Evolutionary conservation across 495 filamentous ascomycete genomes (phyloP).

Genomic region (Hypoxylon lenormandii): DNA sequence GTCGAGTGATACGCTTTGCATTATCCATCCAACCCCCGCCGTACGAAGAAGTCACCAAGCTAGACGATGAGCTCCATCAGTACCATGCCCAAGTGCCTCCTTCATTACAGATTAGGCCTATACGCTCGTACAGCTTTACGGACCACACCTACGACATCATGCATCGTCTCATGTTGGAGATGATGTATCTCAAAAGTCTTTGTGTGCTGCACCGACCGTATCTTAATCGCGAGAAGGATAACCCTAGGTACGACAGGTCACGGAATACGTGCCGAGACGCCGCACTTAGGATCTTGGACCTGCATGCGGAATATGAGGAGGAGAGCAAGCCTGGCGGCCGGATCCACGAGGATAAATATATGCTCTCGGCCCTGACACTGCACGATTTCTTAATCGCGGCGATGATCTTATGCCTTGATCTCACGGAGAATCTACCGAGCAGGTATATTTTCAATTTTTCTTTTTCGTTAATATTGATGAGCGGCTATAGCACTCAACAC

Average conservation of each 20-base stretch:
- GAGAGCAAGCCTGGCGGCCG: conserved; percentile 55
- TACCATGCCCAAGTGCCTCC: conserved; percentile 49
- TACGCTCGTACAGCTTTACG: conserved; percentile 52
- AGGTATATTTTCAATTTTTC: conserved; percentile 33
- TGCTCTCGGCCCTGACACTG: conserved; percentile 54
- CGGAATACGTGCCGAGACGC: conserved; percentile 58
- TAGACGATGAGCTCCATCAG: conserved; percentile 54
- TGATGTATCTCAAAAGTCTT: conserved; percentile 56
- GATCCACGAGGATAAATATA: conserved; percentile 55
- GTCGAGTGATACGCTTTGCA: conserved; percentile 54
- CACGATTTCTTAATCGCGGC: conserved; percentile 61
- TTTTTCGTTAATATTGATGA: no score
- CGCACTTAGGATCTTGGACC: conserved; percentile 53
- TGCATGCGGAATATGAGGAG: conserved; percentile 54
- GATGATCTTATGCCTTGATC: conserved; percentile 57
- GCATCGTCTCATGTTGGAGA: conserved; percentile 54
- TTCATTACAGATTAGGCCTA: conserved; percentile 47
- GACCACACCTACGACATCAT: conserved; percentile 53
- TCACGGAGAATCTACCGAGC: conserved; percentile 52
- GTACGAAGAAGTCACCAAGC: conserved; percentile 52
- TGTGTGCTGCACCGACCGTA: conserved; percentile 60
- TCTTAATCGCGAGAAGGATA: conserved; percentile 50
- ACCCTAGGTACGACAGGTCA: conserved; percentile 47
- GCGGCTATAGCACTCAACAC: no score
- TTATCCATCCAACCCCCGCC: conserved; percentile 47